Evolutionary conservation across 352 stramenopile species (phyloP), one percentile per base, ranked within the genome.

Genomic region (Elongisporangium anandrum): DNA sequence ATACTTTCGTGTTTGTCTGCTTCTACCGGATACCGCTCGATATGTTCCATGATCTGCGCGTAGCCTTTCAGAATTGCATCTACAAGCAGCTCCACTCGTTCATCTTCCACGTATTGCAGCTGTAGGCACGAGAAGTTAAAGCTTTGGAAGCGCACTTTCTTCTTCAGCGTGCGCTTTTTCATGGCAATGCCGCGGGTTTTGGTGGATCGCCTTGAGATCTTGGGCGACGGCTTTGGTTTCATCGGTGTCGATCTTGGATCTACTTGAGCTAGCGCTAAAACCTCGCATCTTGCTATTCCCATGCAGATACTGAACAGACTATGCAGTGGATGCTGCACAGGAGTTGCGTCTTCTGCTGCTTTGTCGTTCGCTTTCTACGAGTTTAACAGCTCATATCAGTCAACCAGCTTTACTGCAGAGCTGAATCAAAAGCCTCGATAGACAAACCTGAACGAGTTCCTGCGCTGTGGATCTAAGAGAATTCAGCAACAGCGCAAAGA

Each of bases 91-190:
- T 70, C 73, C 5, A 77, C 61, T n/a, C 59, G 64, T 41, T 77
- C 65, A 41, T 87, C 64, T 9, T 76, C 68, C 22, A 81, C 66
- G 45, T 90, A 88, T 22, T 83, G 65, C 24, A 90, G 63, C 48
- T 76, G 77, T 19, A 88, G 50, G 22, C 78, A 85, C 7, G 81
- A 90, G 2, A 90, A 63, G 51, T 88, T 75, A 19, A 90, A 90
- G 20, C 69, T 81, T 17, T 70, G 81, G 38, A 90, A 90, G 0
- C 75, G 69, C n/a, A 90, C 77, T 59, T 64, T 66, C 34, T 82
- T 82, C 47, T 74, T 77, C 59, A 26, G 41, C 2, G 49, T 45
- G 10, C 34, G 34, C 12, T 45, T 45, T 17, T 45, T 45, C 13
- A 45, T 45, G 34, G 34, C 34, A 45, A 45, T 45, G 34, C 34